Conservation (phyloP, 371 early-diverging fungal species). For the Mortierella sp. region DNA sequence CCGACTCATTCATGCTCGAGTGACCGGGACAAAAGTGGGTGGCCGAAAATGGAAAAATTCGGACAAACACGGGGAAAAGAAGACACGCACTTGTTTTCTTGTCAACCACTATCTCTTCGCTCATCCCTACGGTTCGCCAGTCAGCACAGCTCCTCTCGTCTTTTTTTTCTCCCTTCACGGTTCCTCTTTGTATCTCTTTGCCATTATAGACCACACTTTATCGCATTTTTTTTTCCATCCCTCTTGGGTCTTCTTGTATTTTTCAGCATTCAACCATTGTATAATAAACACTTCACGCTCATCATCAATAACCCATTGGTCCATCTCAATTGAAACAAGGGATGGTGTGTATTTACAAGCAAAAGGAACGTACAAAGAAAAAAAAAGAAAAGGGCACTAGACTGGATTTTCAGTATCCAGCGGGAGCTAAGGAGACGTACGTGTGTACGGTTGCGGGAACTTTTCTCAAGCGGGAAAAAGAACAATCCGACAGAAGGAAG, state of each 20-base stretch:
- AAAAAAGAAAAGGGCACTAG: not conserved
- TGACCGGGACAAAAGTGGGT: not conserved
- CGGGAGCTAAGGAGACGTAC: not conserved
- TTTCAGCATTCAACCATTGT: conserved; percentile 26
- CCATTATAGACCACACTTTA: not conserved
- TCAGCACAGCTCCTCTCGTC: not conserved
- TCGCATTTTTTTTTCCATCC: not conserved
- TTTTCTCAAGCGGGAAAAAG: not conserved
- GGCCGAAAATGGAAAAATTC: conserved; percentile 23
- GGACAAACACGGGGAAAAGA: conserved; percentile 39
- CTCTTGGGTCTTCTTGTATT: conserved; percentile 1
- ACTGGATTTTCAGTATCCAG: not conserved
- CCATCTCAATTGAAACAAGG: not conserved
- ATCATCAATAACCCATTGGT: not conserved
- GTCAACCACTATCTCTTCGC: not conserved
- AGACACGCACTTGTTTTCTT: no score
- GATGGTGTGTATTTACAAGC: conserved; percentile 24
- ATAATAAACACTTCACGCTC: conserved; percentile 24
- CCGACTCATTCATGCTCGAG: not conserved
- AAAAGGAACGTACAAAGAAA: not conserved
- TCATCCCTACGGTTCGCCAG: not conserved
- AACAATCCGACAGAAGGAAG: not conserved
- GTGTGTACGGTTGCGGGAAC: not conserved
- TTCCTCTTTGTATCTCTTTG: not conserved
- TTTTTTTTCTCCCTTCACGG: not conserved